Base-by-base conservation (phyloP, 2,329 filamentous ascomycete genomes). In the Didymella lethalis region DNA sequence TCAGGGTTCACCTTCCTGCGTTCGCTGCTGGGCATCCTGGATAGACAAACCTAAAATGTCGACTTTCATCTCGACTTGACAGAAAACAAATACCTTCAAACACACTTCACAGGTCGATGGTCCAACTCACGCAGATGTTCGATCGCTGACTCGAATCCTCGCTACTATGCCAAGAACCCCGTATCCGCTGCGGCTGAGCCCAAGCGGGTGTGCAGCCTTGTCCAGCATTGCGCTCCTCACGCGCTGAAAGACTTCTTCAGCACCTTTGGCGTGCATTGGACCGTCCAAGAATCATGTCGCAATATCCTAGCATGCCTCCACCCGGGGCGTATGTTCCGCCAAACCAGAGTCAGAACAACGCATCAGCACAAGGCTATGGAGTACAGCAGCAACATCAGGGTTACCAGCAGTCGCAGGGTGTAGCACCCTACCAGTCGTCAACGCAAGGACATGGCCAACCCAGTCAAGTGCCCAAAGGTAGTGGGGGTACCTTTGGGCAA, bases 241-340 rank as follows among this genome's bases (percentile, higher is more conserved):
- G 16, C 32, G 26, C 56, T 32, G 41, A 51, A 31, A 28, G 4
- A 6, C 20, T 18, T 36, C 49, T 5, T 40, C 18, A 16, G 8
- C 12, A 14, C 12, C 7, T 38, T 18, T 5, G 23, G 12, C 14
- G 18, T 25, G 23, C 18, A 6, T 11, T 6, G 18, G 32, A 18
- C 23, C 10, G 12, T 11, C 31, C 14, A 32, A 36, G 43, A 23
- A 56, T 23, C 29, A 77, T 77, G 74, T 74, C 73, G 38, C 72
- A 77, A 48, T 75, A 69, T 49, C 67, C 69, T n/a, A 66, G 59
- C 7, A 67, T 68, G 47, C 69, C 71, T 36, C 66, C 71, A 2
- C 66, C 70, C 20, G 71, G 71, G 48, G 47, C 65, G 1, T 75
- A 75, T 55, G 60, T 65, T 14, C 68, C 73, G 7, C 69, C 72